A percentile compares a stretch with the other conserved stretches of the same genome.
Conservation (phyloP, 2,329 filamentous ascomycete species). For the Neoarthrinium moseri region DNA sequence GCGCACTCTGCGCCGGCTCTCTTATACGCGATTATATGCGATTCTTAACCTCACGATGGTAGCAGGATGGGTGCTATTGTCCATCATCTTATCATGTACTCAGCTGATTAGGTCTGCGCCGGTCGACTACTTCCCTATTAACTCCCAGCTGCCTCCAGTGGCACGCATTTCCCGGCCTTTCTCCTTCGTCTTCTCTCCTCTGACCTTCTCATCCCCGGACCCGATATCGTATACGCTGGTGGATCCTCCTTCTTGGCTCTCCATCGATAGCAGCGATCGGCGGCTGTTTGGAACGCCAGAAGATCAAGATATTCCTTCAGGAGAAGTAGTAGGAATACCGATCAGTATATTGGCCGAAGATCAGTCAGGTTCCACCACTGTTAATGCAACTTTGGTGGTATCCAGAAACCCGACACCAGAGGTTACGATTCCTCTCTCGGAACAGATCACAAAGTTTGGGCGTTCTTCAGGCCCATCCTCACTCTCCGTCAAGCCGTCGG, state of each 20-base stretch:
- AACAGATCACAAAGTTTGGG: constrained; percentile 59
- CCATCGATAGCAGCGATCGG: constrained; percentile 62
- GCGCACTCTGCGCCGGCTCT: constrained; percentile 1
- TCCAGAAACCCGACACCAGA: constrained; percentile 55
- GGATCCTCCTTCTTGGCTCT: constrained; percentile 70
- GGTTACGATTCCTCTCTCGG: constrained; percentile 53
- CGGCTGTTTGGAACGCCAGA: constrained; percentile 71
- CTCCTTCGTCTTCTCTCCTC: constrained; percentile 67
- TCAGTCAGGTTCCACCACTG: constrained; percentile 57
- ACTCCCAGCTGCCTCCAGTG: constrained; percentile 79
- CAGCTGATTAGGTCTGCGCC: constrained; percentile 37
- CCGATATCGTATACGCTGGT: constrained; percentile 66
- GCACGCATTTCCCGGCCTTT: constrained; percentile 68
- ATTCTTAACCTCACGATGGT: constrained; percentile 1
- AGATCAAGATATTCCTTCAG: constrained; percentile 43
- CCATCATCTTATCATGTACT: constrained; percentile 24
- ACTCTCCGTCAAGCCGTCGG: constrained; percentile 54
- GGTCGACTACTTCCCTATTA: constrained; percentile 67
- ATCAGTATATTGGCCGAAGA: constrained; percentile 73
- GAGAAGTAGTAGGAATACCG: constrained; percentile 55
- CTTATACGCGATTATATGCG: constrained; percentile 1
- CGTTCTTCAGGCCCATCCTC: constrained; percentile 59
- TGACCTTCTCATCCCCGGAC: constrained; percentile 67
- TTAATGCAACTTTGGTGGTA: constrained; percentile 70
- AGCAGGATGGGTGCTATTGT: constrained; percentile 22